A percentile compares a stretch with the other conserved stretches of the same genome.
These are phyloP conservation scores for Hibiscus mutabilis DNA, from an alignment of 345 rosid genomes.

Conservation along the genomic window DNA sequence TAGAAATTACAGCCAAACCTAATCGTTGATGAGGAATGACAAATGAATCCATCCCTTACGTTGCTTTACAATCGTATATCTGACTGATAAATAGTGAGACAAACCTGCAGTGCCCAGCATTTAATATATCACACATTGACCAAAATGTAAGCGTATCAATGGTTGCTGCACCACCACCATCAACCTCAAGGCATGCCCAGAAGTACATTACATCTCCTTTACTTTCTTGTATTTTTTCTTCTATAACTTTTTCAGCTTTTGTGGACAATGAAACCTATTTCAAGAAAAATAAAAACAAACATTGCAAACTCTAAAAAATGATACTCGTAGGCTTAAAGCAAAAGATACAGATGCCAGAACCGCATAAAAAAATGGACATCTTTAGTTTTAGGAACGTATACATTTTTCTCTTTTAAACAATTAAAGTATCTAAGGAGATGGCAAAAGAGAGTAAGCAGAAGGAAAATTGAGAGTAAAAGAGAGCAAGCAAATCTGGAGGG, in stretches of 20 bases:
- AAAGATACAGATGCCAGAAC: not conserved
- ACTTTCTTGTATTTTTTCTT: constrained; percentile 43
- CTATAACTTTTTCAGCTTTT: constrained; percentile 53
- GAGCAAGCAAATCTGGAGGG: no score
- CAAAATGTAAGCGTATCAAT: constrained; percentile 47
- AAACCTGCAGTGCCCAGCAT: constrained; percentile 69
- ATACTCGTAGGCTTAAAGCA: not conserved
- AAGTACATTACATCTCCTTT: constrained; percentile 60
- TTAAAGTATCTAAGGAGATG: not conserved
- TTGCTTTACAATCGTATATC: not conserved
- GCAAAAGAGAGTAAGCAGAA: not conserved
- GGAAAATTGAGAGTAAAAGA: not conserved
- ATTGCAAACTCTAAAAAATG: not conserved
- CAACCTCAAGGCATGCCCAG: constrained; percentile 56
- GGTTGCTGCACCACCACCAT: constrained; percentile 29
- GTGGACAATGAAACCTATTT: constrained; percentile 55
- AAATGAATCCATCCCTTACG: constrained; percentile 5
- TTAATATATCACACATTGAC: constrained; percentile 72
- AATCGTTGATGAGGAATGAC: not conserved
- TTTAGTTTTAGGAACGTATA: not conserved
- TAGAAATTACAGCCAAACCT: not conserved
- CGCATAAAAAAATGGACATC: not conserved
- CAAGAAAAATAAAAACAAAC: constrained; percentile 6
- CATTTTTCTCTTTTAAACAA: not conserved
- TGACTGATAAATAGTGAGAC: not conserved